phyloP scores from a whole-genome alignment of 192 early-diverging fungal species.

The Rhizophlyctis rosea region DNA sequence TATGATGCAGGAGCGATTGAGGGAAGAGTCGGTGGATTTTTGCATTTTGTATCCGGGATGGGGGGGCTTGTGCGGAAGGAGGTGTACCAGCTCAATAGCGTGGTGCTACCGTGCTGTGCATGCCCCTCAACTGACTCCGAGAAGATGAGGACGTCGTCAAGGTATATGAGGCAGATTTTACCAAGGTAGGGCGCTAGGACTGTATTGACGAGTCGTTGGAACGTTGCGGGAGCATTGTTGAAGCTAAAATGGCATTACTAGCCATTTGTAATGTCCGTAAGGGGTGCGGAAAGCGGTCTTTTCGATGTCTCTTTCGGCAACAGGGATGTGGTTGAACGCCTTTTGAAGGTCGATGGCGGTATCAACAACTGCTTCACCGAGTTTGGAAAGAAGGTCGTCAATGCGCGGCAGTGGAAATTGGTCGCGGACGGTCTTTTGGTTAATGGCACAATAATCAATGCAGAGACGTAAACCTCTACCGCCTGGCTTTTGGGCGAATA shows the following conservation, averaged over 20 bases:
- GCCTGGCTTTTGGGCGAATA: slow-evolving; percentile 43
- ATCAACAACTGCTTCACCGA: slow-evolving; percentile 18
- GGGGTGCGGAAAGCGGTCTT: slow-evolving; percentile 20
- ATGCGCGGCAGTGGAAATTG: slow-evolving; percentile 38
- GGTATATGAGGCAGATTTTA: slow-evolving; percentile 12
- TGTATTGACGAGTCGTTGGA: slow-evolving; percentile 51
- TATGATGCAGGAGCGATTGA: too few species aligned
- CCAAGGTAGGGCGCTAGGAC: slow-evolving; percentile 25
- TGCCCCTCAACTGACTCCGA: slow-evolving; percentile 12
- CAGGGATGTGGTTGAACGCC: slow-evolving; percentile 3
- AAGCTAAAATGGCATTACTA: slow-evolving; percentile 14
- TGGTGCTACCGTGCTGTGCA: slow-evolving; percentile 20
- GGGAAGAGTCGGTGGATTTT: too few species aligned
- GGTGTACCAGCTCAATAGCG: too few species aligned
- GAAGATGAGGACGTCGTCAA: slow-evolving; percentile 48
- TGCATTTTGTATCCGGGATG: too few species aligned
- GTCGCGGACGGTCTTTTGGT: slow-evolving; percentile 36
- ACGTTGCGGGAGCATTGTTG: slow-evolving; percentile 50
- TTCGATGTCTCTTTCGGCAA: not conserved
- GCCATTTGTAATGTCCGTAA: slow-evolving; percentile 11
- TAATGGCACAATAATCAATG: slow-evolving; percentile 40
- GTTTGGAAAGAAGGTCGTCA: slow-evolving; percentile 22
- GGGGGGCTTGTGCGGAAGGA: too few species aligned
- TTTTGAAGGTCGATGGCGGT: slow-evolving; percentile 15
- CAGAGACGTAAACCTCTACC: slow-evolving; percentile 22